Evolutionary conservation across 352 stramenopile genomes (phyloP).

Genomic region (Vaucheria bursata): DNA sequence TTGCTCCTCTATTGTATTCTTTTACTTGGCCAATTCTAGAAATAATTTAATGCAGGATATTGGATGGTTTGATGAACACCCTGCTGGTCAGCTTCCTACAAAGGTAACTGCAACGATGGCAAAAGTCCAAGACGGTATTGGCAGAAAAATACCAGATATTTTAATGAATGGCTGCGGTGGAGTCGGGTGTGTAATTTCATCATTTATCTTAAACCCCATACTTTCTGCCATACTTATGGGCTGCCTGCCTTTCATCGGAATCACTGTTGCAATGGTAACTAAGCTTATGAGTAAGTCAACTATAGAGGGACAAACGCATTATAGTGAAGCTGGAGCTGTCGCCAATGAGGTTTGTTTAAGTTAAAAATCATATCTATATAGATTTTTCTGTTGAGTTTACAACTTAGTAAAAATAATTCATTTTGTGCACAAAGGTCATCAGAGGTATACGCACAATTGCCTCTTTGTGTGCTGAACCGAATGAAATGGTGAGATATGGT

Average conservation of each 20-base stretch:
- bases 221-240: constrained; percentile 24
- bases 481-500: constrained; percentile 38
- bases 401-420: background rate
- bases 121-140: constrained; percentile 26
- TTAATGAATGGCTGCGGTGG: background rate
- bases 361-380: background rate
- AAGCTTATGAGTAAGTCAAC: constrained; percentile 38
- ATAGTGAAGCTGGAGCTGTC: constrained; percentile 42
- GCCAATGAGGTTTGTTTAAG: constrained; percentile 34
- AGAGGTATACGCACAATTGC: constrained; percentile 46
- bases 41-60: too few relatives aligned
- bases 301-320: constrained; percentile 24
- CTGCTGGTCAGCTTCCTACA: constrained; percentile 35
- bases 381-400: background rate
- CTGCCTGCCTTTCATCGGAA: constrained; percentile 32
- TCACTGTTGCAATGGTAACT: constrained; percentile 27
- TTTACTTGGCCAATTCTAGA: too few relatives aligned
- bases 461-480: constrained; percentile 35
- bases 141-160: background rate
- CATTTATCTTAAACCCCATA: constrained; percentile 21
- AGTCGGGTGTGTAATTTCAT: background rate
- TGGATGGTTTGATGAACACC: constrained; percentile 45
- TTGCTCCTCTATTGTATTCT: too few relatives aligned
- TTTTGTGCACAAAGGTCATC: constrained; percentile 18
- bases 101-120: constrained; percentile 41